Conservation (phyloP, 140 eudicot species). For the Ambrosia hybrid region DNA sequence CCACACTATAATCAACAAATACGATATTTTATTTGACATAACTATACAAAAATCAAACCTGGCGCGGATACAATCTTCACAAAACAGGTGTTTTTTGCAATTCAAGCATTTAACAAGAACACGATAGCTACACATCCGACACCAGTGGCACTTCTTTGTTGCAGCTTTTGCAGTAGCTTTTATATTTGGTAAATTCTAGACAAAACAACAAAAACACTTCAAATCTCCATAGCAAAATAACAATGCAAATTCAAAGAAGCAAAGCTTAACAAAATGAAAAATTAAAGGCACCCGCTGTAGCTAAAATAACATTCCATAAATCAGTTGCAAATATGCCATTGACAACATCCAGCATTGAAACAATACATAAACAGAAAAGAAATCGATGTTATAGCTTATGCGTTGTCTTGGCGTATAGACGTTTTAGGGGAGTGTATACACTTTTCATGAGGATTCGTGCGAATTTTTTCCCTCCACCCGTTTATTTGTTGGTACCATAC, state of each 20-base stretch:
- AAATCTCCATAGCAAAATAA: background rate
- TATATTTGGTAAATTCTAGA: constrained; percentile 52
- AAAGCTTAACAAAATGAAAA: constrained; percentile 14
- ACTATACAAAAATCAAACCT: constrained; percentile 48
- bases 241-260: constrained; percentile 11
- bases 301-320: background rate
- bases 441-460: too few relatives aligned
- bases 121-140: constrained; percentile 55
- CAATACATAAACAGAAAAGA: constrained; percentile 4
- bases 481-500: too few relatives aligned
- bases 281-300: background rate
- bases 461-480: too few relatives aligned
- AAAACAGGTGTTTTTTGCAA: constrained; percentile 76
- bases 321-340: background rate
- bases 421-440: too few relatives aligned
- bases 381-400: background rate
- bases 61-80: constrained; percentile 70
- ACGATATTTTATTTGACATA: too few relatives aligned
- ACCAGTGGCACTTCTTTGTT: constrained; percentile 91
- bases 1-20: too few relatives aligned
- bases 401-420: too few relatives aligned
- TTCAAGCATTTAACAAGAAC: constrained; percentile 66
- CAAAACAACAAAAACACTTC: constrained; percentile 2
- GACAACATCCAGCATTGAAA: constrained; percentile 9
- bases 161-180: constrained; percentile 46